Conservation (phyloP, 2,329 filamentous ascomycete genomes). For the Penicillium verrucosum region DNA sequence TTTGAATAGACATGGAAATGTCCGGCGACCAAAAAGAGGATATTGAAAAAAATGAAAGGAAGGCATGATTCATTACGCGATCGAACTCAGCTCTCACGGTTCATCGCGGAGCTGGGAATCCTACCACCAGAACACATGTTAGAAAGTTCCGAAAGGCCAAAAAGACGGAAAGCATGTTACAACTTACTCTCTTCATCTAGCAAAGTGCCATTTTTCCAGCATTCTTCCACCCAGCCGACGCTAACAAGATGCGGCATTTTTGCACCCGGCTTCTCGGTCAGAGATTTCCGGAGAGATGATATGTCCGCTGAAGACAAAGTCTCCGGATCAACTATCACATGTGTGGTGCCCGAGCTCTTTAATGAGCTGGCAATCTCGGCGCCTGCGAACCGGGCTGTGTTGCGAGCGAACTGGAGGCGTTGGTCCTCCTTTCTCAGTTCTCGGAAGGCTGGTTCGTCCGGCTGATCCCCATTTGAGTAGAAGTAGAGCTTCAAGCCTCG, state of each 20-base stretch:
- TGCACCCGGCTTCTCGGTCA: conserved; percentile 33
- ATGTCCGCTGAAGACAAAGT: conserved; percentile 44
- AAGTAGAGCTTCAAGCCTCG: conserved; percentile 47
- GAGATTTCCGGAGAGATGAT: conserved; percentile 29
- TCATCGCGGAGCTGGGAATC: conserved; percentile 4
- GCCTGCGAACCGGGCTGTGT: conserved; percentile 66
- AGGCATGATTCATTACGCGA: background rate
- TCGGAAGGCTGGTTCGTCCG: background rate
- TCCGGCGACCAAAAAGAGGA: background rate
- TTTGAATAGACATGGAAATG: too few relatives aligned
- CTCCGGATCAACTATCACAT: conserved; percentile 62
- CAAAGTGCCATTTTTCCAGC: conserved; percentile 74
- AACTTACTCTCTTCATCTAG: conserved; percentile 69
- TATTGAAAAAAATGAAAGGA: background rate
- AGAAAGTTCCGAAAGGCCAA: background rate
- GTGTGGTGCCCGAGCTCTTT: conserved; percentile 60
- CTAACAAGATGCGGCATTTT: conserved; percentile 67
- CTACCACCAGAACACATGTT: background rate
- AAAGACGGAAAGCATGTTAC: background rate
- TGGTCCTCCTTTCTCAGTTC: background rate
- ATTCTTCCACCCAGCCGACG: conserved; percentile 70
- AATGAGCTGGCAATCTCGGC: conserved; percentile 56
- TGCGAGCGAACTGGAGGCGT: conserved; percentile 49
- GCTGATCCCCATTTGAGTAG: conserved; percentile 17
- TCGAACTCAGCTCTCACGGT: background rate